Conservation (phyloP, 345 rosid species). For the Trapa incisa region DNA sequence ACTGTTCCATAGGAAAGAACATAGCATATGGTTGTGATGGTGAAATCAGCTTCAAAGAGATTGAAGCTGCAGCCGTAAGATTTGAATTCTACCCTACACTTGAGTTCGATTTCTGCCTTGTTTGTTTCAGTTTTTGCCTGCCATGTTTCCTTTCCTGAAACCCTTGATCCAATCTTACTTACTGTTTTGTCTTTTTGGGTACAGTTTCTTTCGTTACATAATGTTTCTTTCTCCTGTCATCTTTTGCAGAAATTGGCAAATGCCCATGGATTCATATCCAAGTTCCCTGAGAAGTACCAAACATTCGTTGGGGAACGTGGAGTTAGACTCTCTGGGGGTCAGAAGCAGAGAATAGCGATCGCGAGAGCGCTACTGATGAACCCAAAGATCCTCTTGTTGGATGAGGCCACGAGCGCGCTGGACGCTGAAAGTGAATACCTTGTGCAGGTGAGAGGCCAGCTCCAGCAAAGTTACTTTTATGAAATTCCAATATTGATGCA, state of each 20-base stretch:
- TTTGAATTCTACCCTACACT: neutral
- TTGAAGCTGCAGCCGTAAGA: conserved; percentile 68
- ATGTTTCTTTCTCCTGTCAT: neutral
- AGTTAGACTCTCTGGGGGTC: conserved; percentile 83
- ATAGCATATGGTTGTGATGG: conserved; percentile 67
- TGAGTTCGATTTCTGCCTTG: neutral
- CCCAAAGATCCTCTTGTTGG: conserved; percentile 67
- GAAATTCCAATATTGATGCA: too few species aligned
- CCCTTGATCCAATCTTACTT: neutral
- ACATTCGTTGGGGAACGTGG: conserved; percentile 85
- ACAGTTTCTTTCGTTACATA: neutral
- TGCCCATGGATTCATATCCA: conserved; percentile 70
- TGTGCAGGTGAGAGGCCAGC: conserved; percentile 43
- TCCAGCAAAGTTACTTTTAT: neutral
- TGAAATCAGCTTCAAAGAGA: conserved; percentile 34
- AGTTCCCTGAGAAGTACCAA: conserved; percentile 66
- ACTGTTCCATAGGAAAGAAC: conserved; percentile 46
- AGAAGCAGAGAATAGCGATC: conserved; percentile 84
- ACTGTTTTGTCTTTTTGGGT: neutral
- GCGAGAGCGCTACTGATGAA: conserved; percentile 84
- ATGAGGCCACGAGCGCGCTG: conserved; percentile 95
- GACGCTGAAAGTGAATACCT: conserved; percentile 94
- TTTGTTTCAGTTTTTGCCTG: neutral
- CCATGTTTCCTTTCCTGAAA: neutral
- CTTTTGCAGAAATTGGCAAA: conserved; percentile 82